Percentiles rank a stretch among this genome's conserved stretches.
Conservation (phyloP, 805 yeast species). For the Wickerhamiella allomyrinae region DNA sequence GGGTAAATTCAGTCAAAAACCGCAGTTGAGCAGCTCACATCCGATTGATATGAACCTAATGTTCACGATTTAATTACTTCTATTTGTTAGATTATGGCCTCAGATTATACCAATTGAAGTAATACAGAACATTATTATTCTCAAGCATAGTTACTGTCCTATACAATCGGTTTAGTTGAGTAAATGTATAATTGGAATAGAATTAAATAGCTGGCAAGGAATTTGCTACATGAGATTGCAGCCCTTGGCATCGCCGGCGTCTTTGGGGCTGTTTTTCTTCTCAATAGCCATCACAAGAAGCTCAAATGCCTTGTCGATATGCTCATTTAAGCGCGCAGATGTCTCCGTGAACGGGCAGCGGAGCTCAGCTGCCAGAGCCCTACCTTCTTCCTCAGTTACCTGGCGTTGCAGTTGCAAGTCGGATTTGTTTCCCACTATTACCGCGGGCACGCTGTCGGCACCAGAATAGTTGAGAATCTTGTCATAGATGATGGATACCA, state of each 20-base stretch:
- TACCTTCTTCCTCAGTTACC: slow-evolving; percentile 41
- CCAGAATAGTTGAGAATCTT: slow-evolving; percentile 58
- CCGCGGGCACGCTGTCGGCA: slow-evolving; percentile 57
- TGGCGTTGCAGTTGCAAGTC: slow-evolving; percentile 57
- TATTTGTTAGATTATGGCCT: no score
- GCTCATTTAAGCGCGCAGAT: slow-evolving; percentile 64
- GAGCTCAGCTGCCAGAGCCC: slow-evolving; percentile 47
- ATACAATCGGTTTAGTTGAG: no score
- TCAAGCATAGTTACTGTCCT: no score
- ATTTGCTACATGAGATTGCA: slow-evolving; percentile 34
- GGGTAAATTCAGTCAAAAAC: slow-evolving; percentile 63
- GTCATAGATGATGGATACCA: slow-evolving; percentile 63
- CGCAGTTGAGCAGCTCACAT: slow-evolving; percentile 68
- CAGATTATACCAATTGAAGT: no score
- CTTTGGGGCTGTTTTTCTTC: slow-evolving; percentile 38
- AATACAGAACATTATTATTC: no score
- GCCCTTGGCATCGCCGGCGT: slow-evolving; percentile 33
- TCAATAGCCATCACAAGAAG: slow-evolving; percentile 48
- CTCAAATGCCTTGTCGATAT: slow-evolving; percentile 50
- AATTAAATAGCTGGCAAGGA: not conserved
- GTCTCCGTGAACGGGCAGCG: slow-evolving; percentile 69
- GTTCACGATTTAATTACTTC: slow-evolving; percentile 30
- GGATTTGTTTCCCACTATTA: slow-evolving; percentile 62
- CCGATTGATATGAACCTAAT: slow-evolving; percentile 53
- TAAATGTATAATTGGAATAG: no score